Evolutionary conservation across 768 basidiomycete species (phyloP).

Genomic region (Fomitopsis pulvina): DNA sequence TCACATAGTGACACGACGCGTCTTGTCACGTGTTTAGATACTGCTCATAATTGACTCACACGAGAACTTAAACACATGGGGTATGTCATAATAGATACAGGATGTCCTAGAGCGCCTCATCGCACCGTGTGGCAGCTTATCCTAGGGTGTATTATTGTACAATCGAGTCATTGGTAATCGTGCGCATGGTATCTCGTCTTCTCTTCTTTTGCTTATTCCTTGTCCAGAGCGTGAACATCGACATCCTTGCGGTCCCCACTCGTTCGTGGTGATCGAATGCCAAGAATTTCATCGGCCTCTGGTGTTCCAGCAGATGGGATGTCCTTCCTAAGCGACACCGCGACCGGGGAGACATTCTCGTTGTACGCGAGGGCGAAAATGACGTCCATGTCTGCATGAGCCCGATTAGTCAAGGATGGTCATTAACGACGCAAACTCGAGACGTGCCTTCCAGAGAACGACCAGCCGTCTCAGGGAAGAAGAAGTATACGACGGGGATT

Average conservation of each 20-base stretch:
- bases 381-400: conserved; percentile 27
- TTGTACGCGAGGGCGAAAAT: conserved; percentile 28
- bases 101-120: too few relatives aligned
- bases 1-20: conserved; percentile 5
- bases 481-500: conserved; percentile 50
- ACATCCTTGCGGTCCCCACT: background rate
- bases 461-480: conserved; percentile 57
- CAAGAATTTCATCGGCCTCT: conserved; percentile 30
- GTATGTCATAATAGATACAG: too few relatives aligned
- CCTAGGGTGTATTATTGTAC: background rate
- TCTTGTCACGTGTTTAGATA: background rate
- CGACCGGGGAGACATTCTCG: conserved; percentile 28
- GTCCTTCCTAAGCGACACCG: conserved; percentile 27
- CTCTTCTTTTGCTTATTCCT: conserved; percentile 1
- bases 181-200: background rate
- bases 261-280: conserved; percentile 10
- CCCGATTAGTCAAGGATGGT: background rate
- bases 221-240: background rate
- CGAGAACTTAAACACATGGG: too few relatives aligned
- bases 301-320: conserved; percentile 27
- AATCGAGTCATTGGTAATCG: background rate
- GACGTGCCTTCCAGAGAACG: conserved; percentile 47
- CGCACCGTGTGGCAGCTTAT: too few relatives aligned
- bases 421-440: background rate
- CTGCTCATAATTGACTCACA: too few relatives aligned